Conservation (phyloP, 1,284 basidiomycete species). For the Schizopora paradoxa region DNA sequence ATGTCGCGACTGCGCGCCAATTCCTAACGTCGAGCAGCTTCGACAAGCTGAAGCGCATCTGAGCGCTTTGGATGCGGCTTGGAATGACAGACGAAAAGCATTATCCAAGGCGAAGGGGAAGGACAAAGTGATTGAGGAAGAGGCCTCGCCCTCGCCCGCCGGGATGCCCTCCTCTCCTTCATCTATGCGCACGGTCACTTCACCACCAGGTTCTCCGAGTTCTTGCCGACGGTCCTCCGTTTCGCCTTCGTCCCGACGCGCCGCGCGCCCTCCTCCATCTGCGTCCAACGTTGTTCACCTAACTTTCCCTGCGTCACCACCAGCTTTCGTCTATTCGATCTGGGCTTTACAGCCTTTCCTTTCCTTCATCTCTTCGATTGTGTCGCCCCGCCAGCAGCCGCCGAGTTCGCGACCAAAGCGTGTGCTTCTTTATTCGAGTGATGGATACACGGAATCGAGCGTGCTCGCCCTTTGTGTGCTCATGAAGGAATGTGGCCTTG, state of each 20-base stretch:
- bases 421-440: conserved; percentile 69
- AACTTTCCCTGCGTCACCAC: conserved; percentile 21
- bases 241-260: conserved; percentile 1
- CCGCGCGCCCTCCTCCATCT: conserved; percentile 61
- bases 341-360: conserved; percentile 17
- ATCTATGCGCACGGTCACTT: neutral
- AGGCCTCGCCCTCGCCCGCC: neutral
- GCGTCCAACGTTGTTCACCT: conserved; percentile 64
- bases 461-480: conserved; percentile 84
- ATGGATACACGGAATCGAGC: conserved; percentile 88
- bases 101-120: conserved; percentile 12
- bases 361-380: conserved; percentile 21
- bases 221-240: too few species aligned
- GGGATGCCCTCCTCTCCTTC: neutral
- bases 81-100: conserved; percentile 39
- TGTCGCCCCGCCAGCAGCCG: conserved; percentile 16
- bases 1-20: conserved; percentile 72
- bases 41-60: conserved; percentile 69
- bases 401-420: conserved; percentile 54
- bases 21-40: conserved; percentile 56
- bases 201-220: too few species aligned
- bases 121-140: conserved; percentile 7
- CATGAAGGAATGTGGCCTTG: conserved; percentile 72
- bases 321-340: conserved; percentile 19
- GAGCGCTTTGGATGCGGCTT: conserved; percentile 54